Percentiles rank a stretch among this genome's conserved stretches.
Conservation (phyloP, 2,329 filamentous ascomycete genomes). For the Stagonosporopsis cucurbitacearum region DNA sequence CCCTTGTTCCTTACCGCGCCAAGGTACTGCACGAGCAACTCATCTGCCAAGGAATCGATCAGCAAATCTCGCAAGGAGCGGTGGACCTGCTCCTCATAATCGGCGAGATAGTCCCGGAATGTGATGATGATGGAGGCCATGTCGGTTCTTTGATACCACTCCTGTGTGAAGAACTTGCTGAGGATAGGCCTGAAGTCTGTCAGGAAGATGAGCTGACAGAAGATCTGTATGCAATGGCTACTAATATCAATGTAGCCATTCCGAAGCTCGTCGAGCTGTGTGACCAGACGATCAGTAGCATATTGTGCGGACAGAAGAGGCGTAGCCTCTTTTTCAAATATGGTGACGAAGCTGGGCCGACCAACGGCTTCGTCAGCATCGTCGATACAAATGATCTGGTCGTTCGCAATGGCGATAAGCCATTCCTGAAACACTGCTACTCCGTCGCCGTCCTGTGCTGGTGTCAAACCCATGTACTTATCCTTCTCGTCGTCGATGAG, state of each 20-base stretch:
- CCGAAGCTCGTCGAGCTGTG: conserved; percentile 76
- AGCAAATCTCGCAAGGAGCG: conserved; percentile 89
- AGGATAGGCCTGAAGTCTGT: conserved; percentile 88
- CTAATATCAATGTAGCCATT: conserved; percentile 95
- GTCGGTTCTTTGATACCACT: conserved; percentile 85
- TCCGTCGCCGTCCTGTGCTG: conserved; percentile 72
- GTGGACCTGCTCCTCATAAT: conserved; percentile 85
- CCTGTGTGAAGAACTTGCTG: conserved; percentile 85
- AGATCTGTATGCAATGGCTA: conserved; percentile 88
- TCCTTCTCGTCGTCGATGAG: conserved; percentile 85
- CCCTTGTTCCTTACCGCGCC: conserved; percentile 85
- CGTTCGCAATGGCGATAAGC: conserved; percentile 95
- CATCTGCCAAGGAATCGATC: conserved; percentile 90
- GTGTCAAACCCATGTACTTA: conserved; percentile 65
- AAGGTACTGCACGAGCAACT: conserved; percentile 86
- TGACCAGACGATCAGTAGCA: conserved; percentile 68
- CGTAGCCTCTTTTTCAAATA: conserved; percentile 84
- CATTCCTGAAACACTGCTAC: conserved; percentile 82
- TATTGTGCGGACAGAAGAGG: conserved; percentile 81
- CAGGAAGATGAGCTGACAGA: conserved; percentile 84
- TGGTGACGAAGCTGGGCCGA: conserved; percentile 80
- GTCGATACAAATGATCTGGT: conserved; percentile 98
- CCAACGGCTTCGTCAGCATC: conserved; percentile 66
- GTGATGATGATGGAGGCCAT: conserved; percentile 95
- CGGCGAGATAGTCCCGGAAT: conserved; percentile 90